phyloP scores from a whole-genome alignment of 768 basidiomycete species.

The Mycena indigotica region DNA sequence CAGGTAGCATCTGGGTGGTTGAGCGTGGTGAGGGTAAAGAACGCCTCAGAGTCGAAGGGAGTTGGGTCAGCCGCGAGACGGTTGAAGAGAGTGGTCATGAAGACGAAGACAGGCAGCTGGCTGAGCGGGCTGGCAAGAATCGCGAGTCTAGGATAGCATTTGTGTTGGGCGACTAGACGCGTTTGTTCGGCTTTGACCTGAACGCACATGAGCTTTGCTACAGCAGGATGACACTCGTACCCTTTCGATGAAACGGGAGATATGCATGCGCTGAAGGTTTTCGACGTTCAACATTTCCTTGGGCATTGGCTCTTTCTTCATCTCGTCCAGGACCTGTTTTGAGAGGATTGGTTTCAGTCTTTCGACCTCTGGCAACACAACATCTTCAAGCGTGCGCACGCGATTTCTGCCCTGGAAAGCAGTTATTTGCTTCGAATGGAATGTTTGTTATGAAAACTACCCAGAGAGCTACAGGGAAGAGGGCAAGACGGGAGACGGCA shows the following conservation, averaged over 20 bases:
- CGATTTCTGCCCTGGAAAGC: slow-evolving; percentile 57
- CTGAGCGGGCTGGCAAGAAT: slow-evolving; percentile 62
- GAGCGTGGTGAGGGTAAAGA: slow-evolving; percentile 71
- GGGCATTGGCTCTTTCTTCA: slow-evolving; percentile 57
- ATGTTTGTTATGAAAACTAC: slow-evolving; percentile 40
- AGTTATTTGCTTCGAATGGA: slow-evolving; percentile 11
- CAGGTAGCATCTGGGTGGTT: slow-evolving; percentile 72
- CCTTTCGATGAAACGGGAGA: slow-evolving; percentile 47
- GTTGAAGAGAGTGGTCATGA: slow-evolving; percentile 60
- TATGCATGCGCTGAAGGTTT: slow-evolving; percentile 49
- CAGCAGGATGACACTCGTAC: no score
- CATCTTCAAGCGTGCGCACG: slow-evolving; percentile 60
- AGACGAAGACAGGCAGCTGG: slow-evolving; percentile 74
- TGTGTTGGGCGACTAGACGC: slow-evolving; percentile 60
- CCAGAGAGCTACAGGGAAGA: slow-evolving; percentile 79
- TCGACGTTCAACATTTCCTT: slow-evolving; percentile 47
- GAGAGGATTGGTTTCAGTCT: slow-evolving; percentile 47
- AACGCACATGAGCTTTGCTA: background rate
- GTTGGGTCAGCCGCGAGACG: slow-evolving; percentile 59
- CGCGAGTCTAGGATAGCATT: slow-evolving; percentile 58
- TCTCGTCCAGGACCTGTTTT: slow-evolving; percentile 48
- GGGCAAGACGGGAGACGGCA: slow-evolving; percentile 57
- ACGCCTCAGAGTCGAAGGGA: slow-evolving; percentile 76
- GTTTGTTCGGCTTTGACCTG: slow-evolving; percentile 59
- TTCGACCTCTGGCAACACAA: slow-evolving; percentile 59